A percentile compares a stretch with the other conserved stretches of the same genome.
Conservation (phyloP, 768 basidiomycete species). For the Filobasidium floriforme region DNA sequence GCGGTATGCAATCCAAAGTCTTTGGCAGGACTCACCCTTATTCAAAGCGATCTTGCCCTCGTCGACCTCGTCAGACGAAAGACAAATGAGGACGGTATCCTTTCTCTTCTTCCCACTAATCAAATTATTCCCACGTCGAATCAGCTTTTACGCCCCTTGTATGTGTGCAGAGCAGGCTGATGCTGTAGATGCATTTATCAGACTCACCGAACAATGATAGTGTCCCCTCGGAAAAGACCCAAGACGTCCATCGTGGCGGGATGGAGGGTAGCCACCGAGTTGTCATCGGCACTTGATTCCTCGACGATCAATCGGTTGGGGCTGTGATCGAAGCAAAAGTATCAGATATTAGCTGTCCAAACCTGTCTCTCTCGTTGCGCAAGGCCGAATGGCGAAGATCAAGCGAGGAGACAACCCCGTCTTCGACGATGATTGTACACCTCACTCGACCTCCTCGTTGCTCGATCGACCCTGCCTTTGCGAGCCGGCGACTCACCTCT, state of each 20-base stretch:
- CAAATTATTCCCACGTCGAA: not conserved
- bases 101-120: slow-evolving; percentile 89
- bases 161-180: not conserved
- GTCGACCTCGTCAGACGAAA: slow-evolving; percentile 92
- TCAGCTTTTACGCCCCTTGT: not conserved
- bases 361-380: not conserved
- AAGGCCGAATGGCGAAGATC: not conserved
- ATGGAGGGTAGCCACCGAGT: slow-evolving; percentile 95
- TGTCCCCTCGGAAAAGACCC: slow-evolving; percentile 91
- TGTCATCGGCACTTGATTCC: slow-evolving; percentile 87
- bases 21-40: slow-evolving; percentile 53
- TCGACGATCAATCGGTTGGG: slow-evolving; percentile 97
- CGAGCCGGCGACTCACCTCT: slow-evolving; percentile 61
- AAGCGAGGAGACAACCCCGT: too few species aligned
- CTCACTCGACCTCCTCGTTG: too few species aligned
- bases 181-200: not conserved
- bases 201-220: slow-evolving; percentile 80
- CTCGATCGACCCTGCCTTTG: too few species aligned
- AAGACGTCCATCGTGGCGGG: slow-evolving; percentile 93
- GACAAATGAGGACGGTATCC: slow-evolving; percentile 93
- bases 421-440: not conserved
- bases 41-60: slow-evolving; percentile 98
- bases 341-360: slow-evolving; percentile 28
- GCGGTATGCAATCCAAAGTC: not conserved
- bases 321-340: slow-evolving; percentile 48